Conservation (phyloP, 2,329 filamentous ascomycete species). For the Beauveria asiatica region DNA sequence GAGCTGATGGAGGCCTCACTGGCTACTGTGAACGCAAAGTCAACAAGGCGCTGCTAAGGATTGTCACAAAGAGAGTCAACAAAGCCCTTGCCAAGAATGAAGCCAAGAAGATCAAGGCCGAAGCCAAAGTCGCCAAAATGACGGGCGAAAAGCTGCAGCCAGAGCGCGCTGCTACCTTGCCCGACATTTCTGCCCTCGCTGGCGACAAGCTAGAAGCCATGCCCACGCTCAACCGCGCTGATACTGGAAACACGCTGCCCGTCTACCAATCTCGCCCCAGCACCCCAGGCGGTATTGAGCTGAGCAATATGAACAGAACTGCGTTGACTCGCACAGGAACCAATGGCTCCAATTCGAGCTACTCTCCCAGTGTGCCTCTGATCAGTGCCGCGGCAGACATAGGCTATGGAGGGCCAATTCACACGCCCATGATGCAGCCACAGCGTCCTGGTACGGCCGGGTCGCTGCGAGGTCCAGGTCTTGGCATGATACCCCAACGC, state of each 20-base stretch:
- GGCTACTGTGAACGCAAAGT: constrained; percentile 90
- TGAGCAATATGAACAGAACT: constrained; percentile 43
- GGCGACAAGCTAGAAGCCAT: constrained; percentile 46
- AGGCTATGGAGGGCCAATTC: constrained; percentile 39
- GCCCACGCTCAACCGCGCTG: constrained; percentile 50
- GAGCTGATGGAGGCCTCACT: constrained; percentile 67
- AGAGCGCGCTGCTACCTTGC: constrained; percentile 59
- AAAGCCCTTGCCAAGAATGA: constrained; percentile 78
- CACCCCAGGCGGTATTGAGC: constrained; percentile 45
- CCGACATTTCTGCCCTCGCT: constrained; percentile 32
- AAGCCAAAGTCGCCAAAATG: constrained; percentile 42
- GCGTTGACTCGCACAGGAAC: constrained; percentile 42
- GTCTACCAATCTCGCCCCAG: constrained; percentile 52
- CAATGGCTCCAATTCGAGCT: constrained; percentile 49
- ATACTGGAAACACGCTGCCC: constrained; percentile 54
- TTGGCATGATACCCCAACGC: constrained; percentile 17
- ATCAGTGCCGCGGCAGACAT: constrained; percentile 51
- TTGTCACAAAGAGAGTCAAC: constrained; percentile 80
- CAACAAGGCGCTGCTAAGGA: constrained; percentile 72
- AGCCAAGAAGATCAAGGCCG: constrained; percentile 45
- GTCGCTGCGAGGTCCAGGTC: constrained; percentile 23
- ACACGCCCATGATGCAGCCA: constrained; percentile 24
- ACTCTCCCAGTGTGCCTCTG: constrained; percentile 56
- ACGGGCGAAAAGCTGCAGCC: constrained; percentile 41
- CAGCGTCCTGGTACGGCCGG: constrained; percentile 26